Conservation (phyloP, 176 grass and related monocot genomes). For the Saccharum spontaneum region DNA sequence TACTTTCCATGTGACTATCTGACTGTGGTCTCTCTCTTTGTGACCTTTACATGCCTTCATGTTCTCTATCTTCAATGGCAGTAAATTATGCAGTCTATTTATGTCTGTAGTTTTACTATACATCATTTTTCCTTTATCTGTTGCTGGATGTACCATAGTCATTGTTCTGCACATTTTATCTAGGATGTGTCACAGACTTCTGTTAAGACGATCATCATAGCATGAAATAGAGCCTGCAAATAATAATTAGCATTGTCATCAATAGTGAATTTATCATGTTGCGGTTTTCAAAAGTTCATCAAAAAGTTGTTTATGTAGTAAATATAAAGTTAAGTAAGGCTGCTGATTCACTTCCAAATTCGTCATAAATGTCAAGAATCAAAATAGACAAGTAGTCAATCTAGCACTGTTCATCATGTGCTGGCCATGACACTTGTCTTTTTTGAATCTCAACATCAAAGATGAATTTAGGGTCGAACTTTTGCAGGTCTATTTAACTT, state of each 20-base stretch:
- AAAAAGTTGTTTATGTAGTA: not conserved
- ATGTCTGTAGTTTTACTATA: not conserved
- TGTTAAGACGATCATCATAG: not conserved
- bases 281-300: not conserved
- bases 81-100: slow-evolving; percentile 15
- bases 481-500: not conserved
- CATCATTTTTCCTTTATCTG: not conserved
- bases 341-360: not conserved
- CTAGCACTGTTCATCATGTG: not conserved
- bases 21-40: slow-evolving; percentile 15
- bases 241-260: not conserved
- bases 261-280: not conserved
- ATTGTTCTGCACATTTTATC: not conserved
- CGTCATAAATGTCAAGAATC: not conserved
- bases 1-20: not conserved
- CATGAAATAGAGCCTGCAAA: not conserved
- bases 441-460: not conserved
- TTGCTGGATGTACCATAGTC: slow-evolving; percentile 5
- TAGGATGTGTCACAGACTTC: slow-evolving; percentile 1
- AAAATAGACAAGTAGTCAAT: not conserved
- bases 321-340: not conserved
- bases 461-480: not conserved
- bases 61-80: not conserved
- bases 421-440: not conserved
- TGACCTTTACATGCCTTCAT: slow-evolving; percentile 10